phyloP scores from a whole-genome alignment of 2,329 filamentous ascomycete genomes.

The Chaetomium olivaceum region DNA sequence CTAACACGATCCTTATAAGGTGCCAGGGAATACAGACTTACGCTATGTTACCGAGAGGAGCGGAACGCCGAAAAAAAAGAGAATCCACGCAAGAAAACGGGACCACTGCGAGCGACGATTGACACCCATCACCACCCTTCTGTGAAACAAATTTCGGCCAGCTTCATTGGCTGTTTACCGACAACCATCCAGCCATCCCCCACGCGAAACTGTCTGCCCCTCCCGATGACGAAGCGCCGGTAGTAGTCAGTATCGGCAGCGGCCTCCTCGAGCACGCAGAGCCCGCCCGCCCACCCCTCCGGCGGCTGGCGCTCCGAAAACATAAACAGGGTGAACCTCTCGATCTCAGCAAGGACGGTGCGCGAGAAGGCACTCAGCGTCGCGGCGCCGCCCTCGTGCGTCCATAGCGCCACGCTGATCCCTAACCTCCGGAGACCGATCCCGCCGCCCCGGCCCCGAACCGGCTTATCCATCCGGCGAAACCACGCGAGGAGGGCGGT shows the following conservation, averaged over 20 bases:
- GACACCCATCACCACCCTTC: conserved; percentile 30
- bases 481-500: conserved; percentile 30
- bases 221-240: conserved; percentile 31
- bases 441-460: conserved; percentile 1
- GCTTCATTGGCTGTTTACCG: conserved; percentile 32
- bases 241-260: conserved; percentile 30
- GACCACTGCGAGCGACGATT: background rate
- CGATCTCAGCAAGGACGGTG: conserved; percentile 33
- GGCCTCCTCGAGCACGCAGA: conserved; percentile 31
- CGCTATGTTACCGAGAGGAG: background rate
- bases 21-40: background rate
- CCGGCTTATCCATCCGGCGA: conserved; percentile 29
- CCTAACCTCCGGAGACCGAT: conserved; percentile 34
- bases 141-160: conserved; percentile 37
- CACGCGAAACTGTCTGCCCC: conserved; percentile 32
- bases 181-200: conserved; percentile 32
- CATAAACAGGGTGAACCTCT: conserved; percentile 38
- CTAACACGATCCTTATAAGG: background rate
- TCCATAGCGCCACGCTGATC: conserved; percentile 34
- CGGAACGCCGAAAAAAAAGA: background rate
- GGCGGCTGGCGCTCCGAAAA: conserved; percentile 36
- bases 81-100: background rate
- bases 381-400: conserved; percentile 30
- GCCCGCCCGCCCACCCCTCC: conserved; percentile 32
- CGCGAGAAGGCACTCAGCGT: conserved; percentile 32